Evolutionary conservation across 495 filamentous ascomycete species (phyloP).

Genomic region (Hypoxylon fuscum): DNA sequence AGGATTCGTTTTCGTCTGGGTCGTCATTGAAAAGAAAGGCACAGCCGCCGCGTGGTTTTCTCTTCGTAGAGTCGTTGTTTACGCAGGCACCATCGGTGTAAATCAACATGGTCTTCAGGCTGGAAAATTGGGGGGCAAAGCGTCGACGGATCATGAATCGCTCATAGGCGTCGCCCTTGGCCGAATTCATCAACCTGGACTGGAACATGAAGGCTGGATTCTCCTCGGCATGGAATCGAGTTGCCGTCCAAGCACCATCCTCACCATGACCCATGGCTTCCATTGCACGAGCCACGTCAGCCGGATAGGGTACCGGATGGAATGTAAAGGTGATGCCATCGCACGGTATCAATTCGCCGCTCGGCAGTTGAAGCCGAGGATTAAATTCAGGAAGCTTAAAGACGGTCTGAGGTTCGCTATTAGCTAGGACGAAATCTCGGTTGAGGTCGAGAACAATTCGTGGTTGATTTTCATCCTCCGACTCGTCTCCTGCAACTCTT

Average conservation of each 20-base stretch:
- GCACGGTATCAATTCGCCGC: background rate
- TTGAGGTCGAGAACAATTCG: background rate
- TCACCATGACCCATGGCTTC: background rate
- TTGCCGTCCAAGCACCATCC: background rate
- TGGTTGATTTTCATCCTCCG: background rate
- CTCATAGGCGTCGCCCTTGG: background rate
- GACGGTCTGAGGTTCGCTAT: background rate
- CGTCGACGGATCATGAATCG: background rate
- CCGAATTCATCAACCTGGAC: background rate
- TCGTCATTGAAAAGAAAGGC: slow-evolving; percentile 15
- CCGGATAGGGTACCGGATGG: background rate
- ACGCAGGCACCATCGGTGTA: slow-evolving; percentile 47
- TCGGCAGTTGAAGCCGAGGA: no score
- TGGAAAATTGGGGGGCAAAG: background rate
- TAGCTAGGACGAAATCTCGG: background rate
- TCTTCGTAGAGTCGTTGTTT: slow-evolving; percentile 37
- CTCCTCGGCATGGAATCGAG: background rate
- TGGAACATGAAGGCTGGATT: background rate
- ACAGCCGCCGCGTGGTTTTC: slow-evolving; percentile 47
- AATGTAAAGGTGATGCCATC: background rate
- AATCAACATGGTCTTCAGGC: slow-evolving; percentile 19
- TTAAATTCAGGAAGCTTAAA: no score
- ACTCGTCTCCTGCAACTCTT: background rate
- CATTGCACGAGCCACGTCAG: background rate
- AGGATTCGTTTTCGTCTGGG: slow-evolving; percentile 6